A percentile compares a stretch with the other conserved stretches of the same genome.
phyloP scores from a whole-genome alignment of 306 rosid genomes.

The Acacia melanoxylon region DNA sequence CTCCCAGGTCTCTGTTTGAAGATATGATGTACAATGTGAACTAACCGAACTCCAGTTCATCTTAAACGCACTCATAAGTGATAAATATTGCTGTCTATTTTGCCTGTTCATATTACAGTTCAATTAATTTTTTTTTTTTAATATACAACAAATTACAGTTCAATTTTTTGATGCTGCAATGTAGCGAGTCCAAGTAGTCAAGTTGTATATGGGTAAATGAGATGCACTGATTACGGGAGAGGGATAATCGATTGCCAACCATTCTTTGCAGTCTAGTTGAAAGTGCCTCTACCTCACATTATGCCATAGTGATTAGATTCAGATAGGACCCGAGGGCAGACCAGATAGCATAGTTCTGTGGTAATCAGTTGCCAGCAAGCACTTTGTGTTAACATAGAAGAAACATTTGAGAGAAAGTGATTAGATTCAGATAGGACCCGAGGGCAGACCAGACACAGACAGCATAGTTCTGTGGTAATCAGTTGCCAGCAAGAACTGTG shows the following conservation, averaged over 20 bases:
- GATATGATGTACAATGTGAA: not conserved
- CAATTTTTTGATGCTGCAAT: not conserved
- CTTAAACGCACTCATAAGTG: not conserved
- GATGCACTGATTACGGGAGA: not conserved
- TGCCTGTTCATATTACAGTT: not conserved
- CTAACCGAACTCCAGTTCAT: not conserved
- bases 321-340: not conserved
- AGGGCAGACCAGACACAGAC: not conserved
- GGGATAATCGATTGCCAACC: conserved; percentile 7
- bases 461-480: not conserved
- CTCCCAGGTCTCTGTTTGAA: conserved; percentile 24
- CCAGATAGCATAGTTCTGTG: not conserved
- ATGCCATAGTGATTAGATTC: not conserved
- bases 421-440: not conserved
- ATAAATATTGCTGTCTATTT: not conserved
- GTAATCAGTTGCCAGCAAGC: not conserved
- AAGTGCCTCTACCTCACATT: not conserved
- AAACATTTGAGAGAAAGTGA: not conserved
- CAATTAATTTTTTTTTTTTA: too few relatives aligned
- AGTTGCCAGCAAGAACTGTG: not conserved
- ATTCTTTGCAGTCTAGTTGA: not conserved
- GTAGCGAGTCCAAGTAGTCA: conserved; percentile 6
- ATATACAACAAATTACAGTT: not conserved
- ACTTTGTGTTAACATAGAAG: not conserved
- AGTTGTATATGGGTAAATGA: not conserved